These are phyloP conservation scores for Punica granatum DNA, from an alignment of 345 rosid genomes.

Conservation along the genomic window DNA sequence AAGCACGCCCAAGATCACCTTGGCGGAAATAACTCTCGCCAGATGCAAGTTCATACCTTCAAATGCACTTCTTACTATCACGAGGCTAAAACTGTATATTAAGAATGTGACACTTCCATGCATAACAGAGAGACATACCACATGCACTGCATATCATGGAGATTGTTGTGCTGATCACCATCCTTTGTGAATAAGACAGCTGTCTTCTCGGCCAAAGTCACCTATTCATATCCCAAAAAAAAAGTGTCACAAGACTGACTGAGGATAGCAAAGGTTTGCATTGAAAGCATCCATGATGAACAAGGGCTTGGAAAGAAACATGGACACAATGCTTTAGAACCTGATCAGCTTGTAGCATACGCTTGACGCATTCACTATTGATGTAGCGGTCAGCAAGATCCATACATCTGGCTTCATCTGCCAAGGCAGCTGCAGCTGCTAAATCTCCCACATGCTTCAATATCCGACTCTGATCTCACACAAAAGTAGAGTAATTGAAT, in stretches of 20 bases:
- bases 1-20: conserved; percentile 91
- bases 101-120: neutral
- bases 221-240: conserved; percentile 38
- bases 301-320: neutral
- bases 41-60: conserved; percentile 98
- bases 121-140: conserved; percentile 43
- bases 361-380: conserved; percentile 95
- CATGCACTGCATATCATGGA: conserved; percentile 99
- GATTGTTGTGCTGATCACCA: conserved; percentile 96
- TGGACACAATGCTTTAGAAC: conserved; percentile 27
- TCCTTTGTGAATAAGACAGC: conserved; percentile 94
- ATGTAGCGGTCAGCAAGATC: conserved; percentile 94
- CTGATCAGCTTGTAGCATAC: conserved; percentile 99
- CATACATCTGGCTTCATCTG: conserved; percentile 99
- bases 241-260: neutral
- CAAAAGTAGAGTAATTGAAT: conserved; percentile 2
- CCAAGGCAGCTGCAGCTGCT: conserved; percentile 84
- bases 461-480: conserved; percentile 71
- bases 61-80: conserved; percentile 10
- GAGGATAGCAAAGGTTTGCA: conserved; percentile 2
- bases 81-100: neutral
- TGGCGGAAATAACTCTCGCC: conserved; percentile 94
- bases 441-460: conserved; percentile 97
- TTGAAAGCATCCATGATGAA: conserved; percentile 5
- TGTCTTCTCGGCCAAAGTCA: conserved; percentile 84